Evolutionary conservation across 805 yeast species (phyloP).

Genomic region (Candida ipomoeae): DNA sequence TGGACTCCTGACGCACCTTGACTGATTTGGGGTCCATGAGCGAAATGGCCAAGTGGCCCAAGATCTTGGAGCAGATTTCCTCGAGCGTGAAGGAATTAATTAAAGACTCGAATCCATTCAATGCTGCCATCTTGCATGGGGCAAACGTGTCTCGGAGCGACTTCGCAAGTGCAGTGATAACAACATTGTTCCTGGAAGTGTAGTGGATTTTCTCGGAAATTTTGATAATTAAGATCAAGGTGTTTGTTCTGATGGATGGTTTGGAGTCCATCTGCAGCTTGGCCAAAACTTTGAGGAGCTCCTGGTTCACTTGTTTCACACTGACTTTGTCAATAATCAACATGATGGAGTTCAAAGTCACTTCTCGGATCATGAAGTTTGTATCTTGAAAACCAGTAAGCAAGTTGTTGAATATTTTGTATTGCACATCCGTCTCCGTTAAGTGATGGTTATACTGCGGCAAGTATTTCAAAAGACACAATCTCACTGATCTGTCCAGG

Average conservation of each 20-base stretch:
- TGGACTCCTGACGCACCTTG: slow-evolving; percentile 70
- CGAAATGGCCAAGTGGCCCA: slow-evolving; percentile 83
- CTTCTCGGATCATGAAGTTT: slow-evolving; percentile 73
- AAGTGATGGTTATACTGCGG: slow-evolving; percentile 50
- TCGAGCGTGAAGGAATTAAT: slow-evolving; percentile 66
- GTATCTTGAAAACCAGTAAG: slow-evolving; percentile 85
- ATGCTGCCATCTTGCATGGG: slow-evolving; percentile 71
- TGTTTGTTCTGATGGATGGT: slow-evolving; percentile 74
- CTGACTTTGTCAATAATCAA: slow-evolving; percentile 62
- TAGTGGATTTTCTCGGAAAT: slow-evolving; percentile 57
- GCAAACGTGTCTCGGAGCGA: slow-evolving; percentile 76
- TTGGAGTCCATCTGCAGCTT: slow-evolving; percentile 73
- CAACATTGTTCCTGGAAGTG: slow-evolving; percentile 60
- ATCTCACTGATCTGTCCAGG: slow-evolving; percentile 73
- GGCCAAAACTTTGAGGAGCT: slow-evolving; percentile 73
- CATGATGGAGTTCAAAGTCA: slow-evolving; percentile 65
- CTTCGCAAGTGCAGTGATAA: slow-evolving; percentile 82
- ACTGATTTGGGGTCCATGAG: slow-evolving; percentile 65
- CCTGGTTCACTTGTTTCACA: slow-evolving; percentile 82
- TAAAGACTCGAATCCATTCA: slow-evolving; percentile 65
- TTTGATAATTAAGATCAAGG: slow-evolving; percentile 63
- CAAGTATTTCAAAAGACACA: slow-evolving; percentile 62
- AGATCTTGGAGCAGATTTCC: slow-evolving; percentile 71
- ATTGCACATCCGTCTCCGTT: slow-evolving; percentile 59
- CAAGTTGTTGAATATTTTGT: slow-evolving; percentile 61